A percentile compares a stretch with the other conserved stretches of the same genome.
Evolutionary conservation across 2,329 filamentous ascomycete species (phyloP).

Genomic region (Colletotrichum costaricense): DNA sequence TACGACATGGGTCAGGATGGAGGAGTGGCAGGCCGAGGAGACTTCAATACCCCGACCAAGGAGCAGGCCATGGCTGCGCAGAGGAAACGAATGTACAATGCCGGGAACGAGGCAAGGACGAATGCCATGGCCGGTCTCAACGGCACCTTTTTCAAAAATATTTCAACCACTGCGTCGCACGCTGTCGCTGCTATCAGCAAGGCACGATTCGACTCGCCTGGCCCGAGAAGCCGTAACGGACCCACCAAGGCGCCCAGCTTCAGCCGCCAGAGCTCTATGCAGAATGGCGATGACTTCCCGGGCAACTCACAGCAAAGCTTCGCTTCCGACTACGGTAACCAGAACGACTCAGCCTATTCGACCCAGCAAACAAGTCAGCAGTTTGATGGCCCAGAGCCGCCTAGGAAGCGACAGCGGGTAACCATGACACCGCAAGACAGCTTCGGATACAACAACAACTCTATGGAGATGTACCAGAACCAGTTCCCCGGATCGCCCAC

Average conservation of each 20-base stretch:
- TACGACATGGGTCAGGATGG: conserved; percentile 86
- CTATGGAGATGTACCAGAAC: conserved; percentile 57
- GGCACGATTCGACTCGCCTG: conserved; percentile 90
- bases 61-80: conserved; percentile 98
- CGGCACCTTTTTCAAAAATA: conserved; percentile 97
- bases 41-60: conserved; percentile 95
- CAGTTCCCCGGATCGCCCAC: conserved; percentile 79
- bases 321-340: conserved; percentile 79
- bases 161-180: conserved; percentile 91
- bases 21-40: conserved; percentile 75
- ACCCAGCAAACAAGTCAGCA: conserved; percentile 60
- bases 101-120: conserved; percentile 74
- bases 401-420: conserved; percentile 79
- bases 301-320: conserved; percentile 88
- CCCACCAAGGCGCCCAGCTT: conserved; percentile 76
- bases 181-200: conserved; percentile 98
- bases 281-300: conserved; percentile 75
- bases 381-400: conserved; percentile 72
- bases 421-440: conserved; percentile 66
- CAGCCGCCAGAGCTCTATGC: conserved; percentile 77
- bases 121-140: conserved; percentile 66
- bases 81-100: conserved; percentile 91
- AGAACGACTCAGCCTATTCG: conserved; percentile 76
- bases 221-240: conserved; percentile 72
- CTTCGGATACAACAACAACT: conserved; percentile 65